phyloP scores from a whole-genome alignment of 2,329 filamentous ascomycete species.

The Penicillium psychrosexuale region DNA sequence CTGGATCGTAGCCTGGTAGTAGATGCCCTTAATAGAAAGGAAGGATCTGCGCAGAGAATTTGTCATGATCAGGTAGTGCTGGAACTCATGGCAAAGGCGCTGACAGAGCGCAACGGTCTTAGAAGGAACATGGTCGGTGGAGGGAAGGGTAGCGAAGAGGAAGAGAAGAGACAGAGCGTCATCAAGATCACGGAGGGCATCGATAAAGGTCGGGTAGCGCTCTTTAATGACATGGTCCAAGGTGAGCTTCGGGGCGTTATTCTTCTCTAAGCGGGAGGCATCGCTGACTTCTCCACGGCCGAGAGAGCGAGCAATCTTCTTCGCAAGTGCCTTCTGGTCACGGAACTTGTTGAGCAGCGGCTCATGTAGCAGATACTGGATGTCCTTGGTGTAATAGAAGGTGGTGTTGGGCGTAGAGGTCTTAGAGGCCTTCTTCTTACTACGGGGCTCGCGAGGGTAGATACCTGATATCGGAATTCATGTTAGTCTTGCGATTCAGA shows the following conservation, averaged over 20 bases:
- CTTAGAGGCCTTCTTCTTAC: conserved; percentile 94
- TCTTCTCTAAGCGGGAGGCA: conserved; percentile 86
- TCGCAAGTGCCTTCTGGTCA: conserved; percentile 93
- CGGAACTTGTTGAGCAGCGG: conserved; percentile 91
- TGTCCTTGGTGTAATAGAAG: conserved; percentile 90
- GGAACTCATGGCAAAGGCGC: conserved; percentile 88
- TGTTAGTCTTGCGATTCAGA: conserved; percentile 15
- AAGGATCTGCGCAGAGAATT: conserved; percentile 93
- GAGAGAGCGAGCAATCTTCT: conserved; percentile 92
- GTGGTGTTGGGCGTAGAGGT: conserved; percentile 86
- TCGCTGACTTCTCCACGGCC: conserved; percentile 88
- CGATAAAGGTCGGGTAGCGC: conserved; percentile 94
- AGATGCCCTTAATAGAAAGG: conserved; percentile 97
- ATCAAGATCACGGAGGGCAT: conserved; percentile 90
- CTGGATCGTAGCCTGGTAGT: conserved; percentile 96
- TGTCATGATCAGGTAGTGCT: conserved; percentile 93
- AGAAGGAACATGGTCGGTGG: conserved; percentile 80
- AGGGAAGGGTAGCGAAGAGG: conserved; percentile 93
- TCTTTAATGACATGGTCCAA: conserved; percentile 97
- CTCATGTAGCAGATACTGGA: conserved; percentile 96
- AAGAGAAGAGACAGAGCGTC: conserved; percentile 97
- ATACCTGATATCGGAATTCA: conserved; percentile 56
- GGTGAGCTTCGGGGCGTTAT: conserved; percentile 81
- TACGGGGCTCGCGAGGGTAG: conserved; percentile 94
- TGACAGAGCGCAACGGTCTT: conserved; percentile 97